phyloP scores from a whole-genome alignment of 441 rosid genomes.

The Arabidopsis lyrata region DNA sequence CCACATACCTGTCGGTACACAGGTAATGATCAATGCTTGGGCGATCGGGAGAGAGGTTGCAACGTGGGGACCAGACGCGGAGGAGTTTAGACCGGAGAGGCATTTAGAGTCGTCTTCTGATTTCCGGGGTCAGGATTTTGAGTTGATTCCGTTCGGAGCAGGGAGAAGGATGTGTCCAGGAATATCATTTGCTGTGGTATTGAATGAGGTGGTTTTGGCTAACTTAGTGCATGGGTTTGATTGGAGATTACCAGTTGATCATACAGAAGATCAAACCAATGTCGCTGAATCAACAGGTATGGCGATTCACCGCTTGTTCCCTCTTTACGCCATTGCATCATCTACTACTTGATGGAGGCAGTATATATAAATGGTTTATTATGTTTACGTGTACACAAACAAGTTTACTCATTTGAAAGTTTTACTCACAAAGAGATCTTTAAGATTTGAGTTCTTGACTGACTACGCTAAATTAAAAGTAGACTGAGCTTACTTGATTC shows the following conservation, averaged over 20 bases:
- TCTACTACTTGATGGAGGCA: slow-evolving; percentile 7
- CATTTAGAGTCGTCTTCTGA: slow-evolving; percentile 19
- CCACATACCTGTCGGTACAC: slow-evolving; percentile 27
- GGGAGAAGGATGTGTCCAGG: slow-evolving; percentile 42
- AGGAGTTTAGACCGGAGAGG: slow-evolving; percentile 44
- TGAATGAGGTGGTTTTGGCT: slow-evolving; percentile 38
- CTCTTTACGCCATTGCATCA: slow-evolving; percentile 31
- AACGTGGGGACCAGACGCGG: slow-evolving; percentile 27
- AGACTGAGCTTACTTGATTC: slow-evolving; percentile 24
- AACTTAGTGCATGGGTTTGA: slow-evolving; percentile 24
- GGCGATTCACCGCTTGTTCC: slow-evolving; percentile 20
- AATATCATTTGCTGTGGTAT: slow-evolving; percentile 29
- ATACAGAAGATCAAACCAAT: not conserved
- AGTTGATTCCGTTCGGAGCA: slow-evolving; percentile 43
- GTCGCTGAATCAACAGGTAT: slow-evolving; percentile 30
- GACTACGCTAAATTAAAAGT: not conserved
- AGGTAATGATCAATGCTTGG: slow-evolving; percentile 36
- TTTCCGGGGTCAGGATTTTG: slow-evolving; percentile 31
- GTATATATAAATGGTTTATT: not conserved
- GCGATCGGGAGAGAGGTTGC: slow-evolving; percentile 41
- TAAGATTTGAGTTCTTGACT: not conserved
- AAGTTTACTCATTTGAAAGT: slow-evolving; percentile 1
- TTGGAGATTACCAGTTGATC: slow-evolving; percentile 31
- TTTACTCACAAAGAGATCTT: slow-evolving; percentile 7
- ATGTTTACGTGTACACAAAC: slow-evolving; percentile 5